Evolutionary conservation across 163 green algal species (phyloP), one percentile per base, ranked within the genome.

Genomic region (Trebouxiophyceae sp.): DNA sequence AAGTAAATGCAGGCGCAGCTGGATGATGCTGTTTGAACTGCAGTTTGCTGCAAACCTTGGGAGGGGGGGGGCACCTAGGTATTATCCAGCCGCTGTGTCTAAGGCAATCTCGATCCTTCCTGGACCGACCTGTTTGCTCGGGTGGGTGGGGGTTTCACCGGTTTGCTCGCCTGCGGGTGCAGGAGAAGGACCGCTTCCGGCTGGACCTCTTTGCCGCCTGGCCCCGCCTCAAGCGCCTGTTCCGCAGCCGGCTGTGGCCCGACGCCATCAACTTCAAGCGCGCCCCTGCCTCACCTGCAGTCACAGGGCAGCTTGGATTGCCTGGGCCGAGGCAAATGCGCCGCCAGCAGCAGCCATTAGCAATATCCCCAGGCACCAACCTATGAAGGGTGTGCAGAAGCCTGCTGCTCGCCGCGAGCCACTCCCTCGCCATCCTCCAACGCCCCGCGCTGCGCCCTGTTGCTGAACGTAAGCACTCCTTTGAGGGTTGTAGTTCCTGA

Each of bases 211-310:
- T 91, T 22, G 66, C 55, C 20, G 26, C 54, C 30, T 65, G 80
- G 22, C 81, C 81, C 3, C 54, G 45, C 44, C 63, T 88, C 34
- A 72, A 77, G 33, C 26, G 19, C 22, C 67, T 90, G 31, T 61
- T 91, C 60, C 73, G 83, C 34, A 76, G 62, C 33, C 45, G 69
- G 12, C 59, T 87, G 7, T 95, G 86, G 77, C 80, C 83, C 1
- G 70, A 88, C 20, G 62, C 67, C 63, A 81, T 95, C 58, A 91
- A 92, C 70, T 50, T 50, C 39, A 50, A 16, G 39, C 19, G 12
- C 39, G 12, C 39, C 19, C 19, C 39, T n/a, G 19, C 39, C 19
- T n/a, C 39, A n/a, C 39, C 39, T 50, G 12, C 19, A 16, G 19
- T n/a, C 39, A 50, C 12, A 12, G 19, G 19, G 12, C 12, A 16